Evolutionary conservation across 306 rosid genomes (phyloP).

Genomic region (Calophaca sinica): DNA sequence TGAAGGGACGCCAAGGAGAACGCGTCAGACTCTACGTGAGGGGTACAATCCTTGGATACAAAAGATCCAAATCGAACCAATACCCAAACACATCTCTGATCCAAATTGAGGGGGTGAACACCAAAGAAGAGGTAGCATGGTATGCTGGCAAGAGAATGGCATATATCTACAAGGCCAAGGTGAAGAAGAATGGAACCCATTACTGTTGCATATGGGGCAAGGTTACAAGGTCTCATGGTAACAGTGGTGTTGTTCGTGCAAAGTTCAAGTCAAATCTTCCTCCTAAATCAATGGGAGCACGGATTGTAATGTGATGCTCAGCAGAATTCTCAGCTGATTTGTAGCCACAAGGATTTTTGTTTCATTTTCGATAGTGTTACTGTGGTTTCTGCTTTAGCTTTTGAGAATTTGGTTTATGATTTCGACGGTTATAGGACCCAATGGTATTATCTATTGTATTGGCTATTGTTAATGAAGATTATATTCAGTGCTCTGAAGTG

Average conservation of each 20-base stretch:
- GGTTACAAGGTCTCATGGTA: constrained; percentile 86
- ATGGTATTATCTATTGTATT: no score
- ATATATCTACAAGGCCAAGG: constrained; percentile 90
- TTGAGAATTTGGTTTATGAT: no score
- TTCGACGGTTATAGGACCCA: no score
- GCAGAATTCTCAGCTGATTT: constrained; percentile 34
- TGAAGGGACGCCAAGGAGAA: constrained; percentile 93
- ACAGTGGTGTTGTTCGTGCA: constrained; percentile 90
- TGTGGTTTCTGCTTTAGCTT: no score
- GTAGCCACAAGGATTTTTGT: constrained; percentile 41
- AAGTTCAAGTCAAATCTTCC: constrained; percentile 93
- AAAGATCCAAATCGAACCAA: constrained; percentile 94
- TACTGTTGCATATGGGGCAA: constrained; percentile 98
- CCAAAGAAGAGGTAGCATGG: constrained; percentile 95
- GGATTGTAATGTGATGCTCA: constrained; percentile 18
- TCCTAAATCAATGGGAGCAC: constrained; percentile 89
- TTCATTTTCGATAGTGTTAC: constrained; percentile 33
- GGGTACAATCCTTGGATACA: constrained; percentile 91
- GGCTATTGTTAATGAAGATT: no score
- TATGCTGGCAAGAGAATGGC: constrained; percentile 88
- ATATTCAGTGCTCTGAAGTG: no score
- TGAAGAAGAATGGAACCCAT: constrained; percentile 80
- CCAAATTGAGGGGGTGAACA: constrained; percentile 93
- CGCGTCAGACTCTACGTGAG: constrained; percentile 87
- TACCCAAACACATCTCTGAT: constrained; percentile 84